Conservation (phyloP, 331 rosid species). For the Arachis monticola region DNA sequence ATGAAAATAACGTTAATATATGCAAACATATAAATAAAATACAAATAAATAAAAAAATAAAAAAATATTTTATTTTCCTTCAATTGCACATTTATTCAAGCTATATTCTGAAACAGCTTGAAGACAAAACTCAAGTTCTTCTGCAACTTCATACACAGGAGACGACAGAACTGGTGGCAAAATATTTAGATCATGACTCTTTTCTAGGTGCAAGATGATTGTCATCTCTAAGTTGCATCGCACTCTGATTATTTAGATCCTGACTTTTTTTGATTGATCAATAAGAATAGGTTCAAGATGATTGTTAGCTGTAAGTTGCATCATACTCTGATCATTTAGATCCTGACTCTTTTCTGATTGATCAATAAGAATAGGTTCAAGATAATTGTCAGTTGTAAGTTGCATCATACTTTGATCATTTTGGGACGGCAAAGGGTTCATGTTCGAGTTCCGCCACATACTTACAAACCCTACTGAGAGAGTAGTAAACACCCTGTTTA, state of each 20-base stretch:
- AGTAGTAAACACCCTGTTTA: constrained; percentile 34
- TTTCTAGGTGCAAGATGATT: too few species aligned
- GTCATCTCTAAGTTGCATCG: too few species aligned
- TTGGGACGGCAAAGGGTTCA: constrained; percentile 32
- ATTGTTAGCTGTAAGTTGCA: too few species aligned
- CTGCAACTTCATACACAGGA: constrained; percentile 25
- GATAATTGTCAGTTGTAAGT: constrained; percentile 14
- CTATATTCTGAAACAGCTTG: constrained; percentile 43
- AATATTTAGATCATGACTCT: neutral
- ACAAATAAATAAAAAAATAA: too few species aligned
- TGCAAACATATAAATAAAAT: too few species aligned
- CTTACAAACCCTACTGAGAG: constrained; percentile 53
- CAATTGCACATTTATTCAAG: too few species aligned
- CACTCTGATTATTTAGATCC: constrained; percentile 8
- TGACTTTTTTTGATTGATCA: constrained; percentile 42
- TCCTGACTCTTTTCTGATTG: constrained; percentile 42
- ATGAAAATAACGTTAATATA: too few species aligned
- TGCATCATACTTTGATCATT: constrained; percentile 30
- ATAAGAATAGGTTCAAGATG: neutral
- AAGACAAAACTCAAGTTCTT: constrained; percentile 51
- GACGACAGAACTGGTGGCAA: constrained; percentile 24
- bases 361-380: constrained; percentile 23
- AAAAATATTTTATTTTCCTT: too few species aligned
- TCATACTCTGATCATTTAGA: neutral
- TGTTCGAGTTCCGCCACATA: constrained; percentile 31